Evolutionary conservation across 1,284 basidiomycete species (phyloP), one percentile per base, ranked within the genome.

Genomic region (Pyrrhoderma lamaoense): DNA sequence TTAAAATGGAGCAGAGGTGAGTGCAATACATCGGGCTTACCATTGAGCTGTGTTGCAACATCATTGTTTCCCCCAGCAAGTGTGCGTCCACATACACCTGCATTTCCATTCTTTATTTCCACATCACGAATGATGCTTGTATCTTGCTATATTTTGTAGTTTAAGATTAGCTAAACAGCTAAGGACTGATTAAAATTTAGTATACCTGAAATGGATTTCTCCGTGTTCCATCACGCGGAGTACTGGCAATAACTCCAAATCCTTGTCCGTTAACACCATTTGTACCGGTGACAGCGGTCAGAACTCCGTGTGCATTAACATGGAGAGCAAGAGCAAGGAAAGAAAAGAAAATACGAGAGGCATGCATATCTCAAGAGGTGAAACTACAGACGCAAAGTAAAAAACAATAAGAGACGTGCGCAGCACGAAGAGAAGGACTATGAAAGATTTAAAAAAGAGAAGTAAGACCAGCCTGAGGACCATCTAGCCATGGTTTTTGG

Each of bases 151-250:
- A 13, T 38, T 3, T 8, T 19, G 5, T 18, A 21, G 16, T 8
- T 19, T 19, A 40, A 43, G 22, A 49, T 9, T 11, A n/a, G n/a
- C n/a, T n/a, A n/a, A n/a, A n/a, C n/a, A n/a, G n/a, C n/a, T 47
- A 16, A 40, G 38, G 8, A 40, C 21, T 22, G 38, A 18, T 16
- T n/a, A 25, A 11, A 37, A n/a, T 11, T 31, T 27, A 19, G n/a
- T 47, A n/a, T 44, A 56, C 56, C 53, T 62, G 54, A 56, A 60
- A 62, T 1, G 61, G 61, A 16, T 53, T 59, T n/a, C 51, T 38
- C 13, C 38, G 51, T 8, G 58, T 49, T 7, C 61, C 61, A 40
- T 55, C 50, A 7, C 61, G 60, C 34, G 61, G 61, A 2, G 60
- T 61, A 18, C 54, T 37, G 1, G 56, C 52, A 36, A 54, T 44